phyloP scores from a whole-genome alignment of 1,139 yeast genomes.

The Pneumocystis jirovecii region DNA sequence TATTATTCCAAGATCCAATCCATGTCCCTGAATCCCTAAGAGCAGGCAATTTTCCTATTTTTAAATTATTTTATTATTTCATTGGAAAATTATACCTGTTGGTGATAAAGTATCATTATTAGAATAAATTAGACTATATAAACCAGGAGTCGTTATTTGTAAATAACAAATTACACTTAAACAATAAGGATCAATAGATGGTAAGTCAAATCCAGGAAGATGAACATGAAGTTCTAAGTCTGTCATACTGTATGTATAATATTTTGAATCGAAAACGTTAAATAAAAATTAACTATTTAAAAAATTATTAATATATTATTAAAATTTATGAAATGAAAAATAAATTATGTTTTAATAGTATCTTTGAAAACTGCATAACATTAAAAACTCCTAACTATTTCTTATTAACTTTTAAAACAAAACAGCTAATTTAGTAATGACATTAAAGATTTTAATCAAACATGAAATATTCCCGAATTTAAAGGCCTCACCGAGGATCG shows the following conservation, averaged over 20 bases:
- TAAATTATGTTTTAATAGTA: background rate
- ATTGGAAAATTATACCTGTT: background rate
- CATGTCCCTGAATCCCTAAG: constrained; percentile 3
- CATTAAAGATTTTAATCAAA: too few relatives aligned
- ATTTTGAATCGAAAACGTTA: too few relatives aligned
- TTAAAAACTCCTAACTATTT: background rate
- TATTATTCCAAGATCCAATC: constrained; percentile 1
- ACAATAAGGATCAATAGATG: constrained; percentile 5
- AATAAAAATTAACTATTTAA: background rate
- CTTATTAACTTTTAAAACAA: too few relatives aligned
- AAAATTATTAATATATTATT: background rate
- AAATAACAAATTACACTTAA: constrained; percentile 3
- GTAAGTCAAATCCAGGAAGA: constrained; percentile 3
- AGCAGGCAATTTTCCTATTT: constrained; percentile 4
- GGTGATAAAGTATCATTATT: constrained; percentile 1
- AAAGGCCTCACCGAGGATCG: constrained; percentile 1
- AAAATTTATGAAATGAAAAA: background rate
- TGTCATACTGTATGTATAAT: background rate
- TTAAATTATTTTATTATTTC: background rate
- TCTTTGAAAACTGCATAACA: background rate
- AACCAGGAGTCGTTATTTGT: constrained; percentile 1
- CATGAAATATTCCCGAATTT: background rate
- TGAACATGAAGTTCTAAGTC: constrained; percentile 1
- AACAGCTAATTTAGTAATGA: too few relatives aligned
- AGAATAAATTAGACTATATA: background rate